Base-by-base conservation (phyloP, 495 filamentous ascomycete species). In the Letharia columbiana region DNA sequence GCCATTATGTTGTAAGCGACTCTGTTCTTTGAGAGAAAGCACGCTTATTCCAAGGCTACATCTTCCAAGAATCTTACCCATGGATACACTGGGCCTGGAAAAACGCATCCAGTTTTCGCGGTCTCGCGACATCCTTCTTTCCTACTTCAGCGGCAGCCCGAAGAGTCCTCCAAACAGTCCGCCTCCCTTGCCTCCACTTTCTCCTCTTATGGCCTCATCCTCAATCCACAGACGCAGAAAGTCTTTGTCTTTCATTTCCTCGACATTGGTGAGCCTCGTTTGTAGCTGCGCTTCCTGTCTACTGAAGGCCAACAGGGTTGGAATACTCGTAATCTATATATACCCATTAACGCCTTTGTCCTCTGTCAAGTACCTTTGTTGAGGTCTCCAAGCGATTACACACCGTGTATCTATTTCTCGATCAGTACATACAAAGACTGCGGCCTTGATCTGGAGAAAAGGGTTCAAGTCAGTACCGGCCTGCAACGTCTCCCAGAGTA, bases 261-360 rank as follows among this genome's bases (percentile, higher is more conserved):
- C 76, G n/a, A 76, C 77, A 67, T 82, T 79, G 17, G 76, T 76
- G 33, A 89, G 69, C 74, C 81, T 83, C 23, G 82, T 84, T 58
- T 78, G 74, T 1, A 77, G 60, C 71, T 85, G 80, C 8, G 85
- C 78, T 69, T 88, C 84, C 52, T 81, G 80, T n/a, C 81, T 78
- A 58, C 82, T 81, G 68, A 91, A 91, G 37, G 82, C 79, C 35
- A 90, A 76, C 49, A 91, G 70, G n/a, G 86, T 89, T 33, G 89
- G 89, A 67, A 90, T 76, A 12, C 79, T 79, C 45, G 78, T 87
- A 65, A 90, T 86, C 72, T 61, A 37, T 35, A 61, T 0, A 42
- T 2, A 41, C 13, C 20, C 28, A 61, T 61, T 28, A 42, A 61
- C 76, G 40, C 33, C 17, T 41, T 23, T 18, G 20, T 54, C 17